Conservation (phyloP, 495 filamentous ascomycete genomes). For the Penicillium argentinense region DNA sequence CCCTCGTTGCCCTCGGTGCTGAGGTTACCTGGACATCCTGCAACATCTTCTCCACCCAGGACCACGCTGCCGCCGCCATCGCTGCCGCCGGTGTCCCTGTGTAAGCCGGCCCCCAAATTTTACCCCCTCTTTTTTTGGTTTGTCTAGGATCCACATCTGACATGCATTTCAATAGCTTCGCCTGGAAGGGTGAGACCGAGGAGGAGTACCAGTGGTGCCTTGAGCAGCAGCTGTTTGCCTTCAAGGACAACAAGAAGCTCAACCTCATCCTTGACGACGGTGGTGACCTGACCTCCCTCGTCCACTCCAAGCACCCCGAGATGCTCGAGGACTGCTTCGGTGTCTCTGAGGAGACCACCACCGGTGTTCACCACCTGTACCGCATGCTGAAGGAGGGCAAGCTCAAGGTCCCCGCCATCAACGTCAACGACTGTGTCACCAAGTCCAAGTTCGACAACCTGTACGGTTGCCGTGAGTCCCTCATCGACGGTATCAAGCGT, state of each 20-base stretch:
- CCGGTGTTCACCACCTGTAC: constrained; percentile 99
- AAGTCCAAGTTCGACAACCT: constrained; percentile 99
- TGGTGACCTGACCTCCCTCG: constrained; percentile 93
- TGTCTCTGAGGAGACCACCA: constrained; percentile 99
- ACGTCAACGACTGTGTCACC: constrained; percentile 98
- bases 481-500: constrained; percentile 99
- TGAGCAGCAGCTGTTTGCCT: constrained; percentile 94
- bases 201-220: constrained; percentile 99
- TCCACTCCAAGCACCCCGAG: constrained; percentile 97
- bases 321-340: constrained; percentile 97
- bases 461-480: constrained; percentile 98
- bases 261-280: constrained; percentile 99
- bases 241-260: constrained; percentile 94
- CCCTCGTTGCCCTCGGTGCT: constrained; percentile 86
- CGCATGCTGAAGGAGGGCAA: constrained; percentile 90
- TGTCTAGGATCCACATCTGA: background rate
- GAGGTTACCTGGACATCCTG: constrained; percentile 96
- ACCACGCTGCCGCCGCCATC: constrained; percentile 97
- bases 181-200: constrained; percentile 99
- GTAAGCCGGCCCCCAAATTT: constrained; percentile 40
- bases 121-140: background rate
- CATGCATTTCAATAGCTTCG: constrained; percentile 59
- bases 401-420: constrained; percentile 94
- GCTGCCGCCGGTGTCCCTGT: constrained; percentile 92
- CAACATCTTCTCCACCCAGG: constrained; percentile 99